These are phyloP conservation scores for Pachysolen tannophilus DNA, from an alignment of 805 yeast genomes.

Conservation along the genomic window DNA sequence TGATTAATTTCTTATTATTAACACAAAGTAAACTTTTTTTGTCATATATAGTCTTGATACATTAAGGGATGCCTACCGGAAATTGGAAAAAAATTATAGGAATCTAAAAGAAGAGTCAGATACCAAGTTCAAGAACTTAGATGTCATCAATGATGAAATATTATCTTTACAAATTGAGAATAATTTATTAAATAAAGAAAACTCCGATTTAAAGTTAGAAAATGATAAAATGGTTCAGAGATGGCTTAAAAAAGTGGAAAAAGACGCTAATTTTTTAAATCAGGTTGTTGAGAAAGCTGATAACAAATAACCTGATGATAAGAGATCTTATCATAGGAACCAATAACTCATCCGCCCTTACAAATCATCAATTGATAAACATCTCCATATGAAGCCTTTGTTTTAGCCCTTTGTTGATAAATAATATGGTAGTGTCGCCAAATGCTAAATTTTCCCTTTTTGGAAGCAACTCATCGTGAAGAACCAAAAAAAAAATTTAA, in stretches of 20 bases:
- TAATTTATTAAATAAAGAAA: constrained; percentile 29
- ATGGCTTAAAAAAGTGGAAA: constrained; percentile 35
- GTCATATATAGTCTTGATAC: constrained; percentile 7
- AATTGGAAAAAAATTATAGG: constrained; percentile 12
- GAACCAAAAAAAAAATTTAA: too few species aligned
- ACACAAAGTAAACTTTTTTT: too few species aligned
- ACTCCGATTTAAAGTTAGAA: constrained; percentile 25
- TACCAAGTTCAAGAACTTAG: constrained; percentile 37
- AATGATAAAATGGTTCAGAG: constrained; percentile 30
- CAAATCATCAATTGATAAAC: too few species aligned
- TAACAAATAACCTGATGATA: too few species aligned
- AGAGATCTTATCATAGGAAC: too few species aligned
- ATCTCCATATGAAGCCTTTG: too few species aligned
- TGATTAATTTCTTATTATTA: background rate
- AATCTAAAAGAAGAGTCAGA: constrained; percentile 22
- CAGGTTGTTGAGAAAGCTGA: constrained; percentile 28
- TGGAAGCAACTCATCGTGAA: too few species aligned
- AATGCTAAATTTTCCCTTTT: too few species aligned
- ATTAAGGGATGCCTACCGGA: constrained; percentile 17
- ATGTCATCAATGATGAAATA: constrained; percentile 41
- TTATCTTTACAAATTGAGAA: constrained; percentile 41
- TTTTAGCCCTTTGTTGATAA: too few species aligned
- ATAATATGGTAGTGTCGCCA: too few species aligned
- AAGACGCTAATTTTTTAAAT: constrained; percentile 35
- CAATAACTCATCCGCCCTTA: too few species aligned